A percentile compares a stretch with the other conserved stretches of the same genome.
Conservation (phyloP, 192 early-diverging fungal species). For the Rhizoclosmatium sp. region DNA sequence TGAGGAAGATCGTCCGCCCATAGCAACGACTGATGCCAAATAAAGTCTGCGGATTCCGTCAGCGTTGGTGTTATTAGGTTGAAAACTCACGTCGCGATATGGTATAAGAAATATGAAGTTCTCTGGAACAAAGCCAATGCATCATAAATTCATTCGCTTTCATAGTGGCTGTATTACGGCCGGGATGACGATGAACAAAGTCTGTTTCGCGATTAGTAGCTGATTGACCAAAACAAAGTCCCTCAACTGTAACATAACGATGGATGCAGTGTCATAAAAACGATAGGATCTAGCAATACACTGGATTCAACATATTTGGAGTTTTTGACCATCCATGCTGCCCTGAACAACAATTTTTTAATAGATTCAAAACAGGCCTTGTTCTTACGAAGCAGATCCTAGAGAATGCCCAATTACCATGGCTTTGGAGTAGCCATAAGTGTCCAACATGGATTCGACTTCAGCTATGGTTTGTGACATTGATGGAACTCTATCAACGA, state of each 20-base stretch:
- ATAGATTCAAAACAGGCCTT: background rate
- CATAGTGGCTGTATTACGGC: slow-evolving; percentile 17
- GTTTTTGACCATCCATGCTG: slow-evolving; percentile 65
- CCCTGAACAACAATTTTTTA: slow-evolving; percentile 16
- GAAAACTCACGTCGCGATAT: slow-evolving; percentile 48
- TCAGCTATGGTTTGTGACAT: slow-evolving; percentile 62
- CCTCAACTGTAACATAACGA: slow-evolving; percentile 61
- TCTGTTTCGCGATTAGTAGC: slow-evolving; percentile 8
- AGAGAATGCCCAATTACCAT: slow-evolving; percentile 73
- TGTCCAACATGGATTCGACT: slow-evolving; percentile 62
- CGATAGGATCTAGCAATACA: slow-evolving; percentile 70
- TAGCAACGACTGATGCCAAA: slow-evolving; percentile 41
- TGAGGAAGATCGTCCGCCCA: slow-evolving; percentile 39
- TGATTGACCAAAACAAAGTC: background rate
- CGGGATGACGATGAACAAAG: slow-evolving; percentile 48
- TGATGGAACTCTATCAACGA: slow-evolving; percentile 62
- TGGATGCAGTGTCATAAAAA: slow-evolving; percentile 67
- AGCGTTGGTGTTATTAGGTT: background rate
- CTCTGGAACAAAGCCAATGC: slow-evolving; percentile 62
- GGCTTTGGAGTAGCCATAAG: slow-evolving; percentile 57
- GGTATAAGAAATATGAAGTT: slow-evolving; percentile 66
- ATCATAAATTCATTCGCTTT: slow-evolving; percentile 57
- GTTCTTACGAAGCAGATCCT: slow-evolving; percentile 54
- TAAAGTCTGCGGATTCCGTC: slow-evolving; percentile 23
- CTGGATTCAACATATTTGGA: slow-evolving; percentile 55